Evolutionary conservation across 2,329 filamentous ascomycete species (phyloP).

Genomic region (Phaeoacremonium minimum): DNA sequence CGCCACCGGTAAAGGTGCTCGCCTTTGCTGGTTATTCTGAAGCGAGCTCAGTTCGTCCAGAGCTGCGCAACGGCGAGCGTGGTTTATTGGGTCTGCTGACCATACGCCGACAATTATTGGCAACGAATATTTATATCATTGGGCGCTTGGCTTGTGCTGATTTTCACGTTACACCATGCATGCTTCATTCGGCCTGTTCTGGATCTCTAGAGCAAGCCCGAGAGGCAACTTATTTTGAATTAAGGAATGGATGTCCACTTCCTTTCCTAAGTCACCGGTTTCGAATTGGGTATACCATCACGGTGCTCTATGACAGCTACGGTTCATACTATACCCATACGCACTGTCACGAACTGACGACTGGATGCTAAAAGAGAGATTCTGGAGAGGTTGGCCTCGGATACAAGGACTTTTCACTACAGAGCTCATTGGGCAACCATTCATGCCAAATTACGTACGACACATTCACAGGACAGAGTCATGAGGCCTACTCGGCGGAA

Average conservation of each 20-base stretch:
- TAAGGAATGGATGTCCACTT: not conserved
- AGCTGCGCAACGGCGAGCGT: not conserved
- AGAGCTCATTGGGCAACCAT: slow-evolving; percentile 12
- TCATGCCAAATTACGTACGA: slow-evolving; percentile 13
- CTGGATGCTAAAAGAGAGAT: slow-evolving; percentile 2
- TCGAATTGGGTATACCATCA: slow-evolving; percentile 7
- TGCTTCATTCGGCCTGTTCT: not conserved
- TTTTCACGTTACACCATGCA: not conserved
- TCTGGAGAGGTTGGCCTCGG: slow-evolving; percentile 2
- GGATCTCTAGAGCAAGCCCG: not conserved
- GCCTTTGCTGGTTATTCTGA: slow-evolving; percentile 2
- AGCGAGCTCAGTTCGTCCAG: too few relatives aligned
- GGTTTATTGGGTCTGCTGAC: not conserved
- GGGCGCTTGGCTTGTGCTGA: not conserved
- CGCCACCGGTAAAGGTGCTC: too few relatives aligned
- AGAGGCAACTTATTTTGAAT: slow-evolving; percentile 4
- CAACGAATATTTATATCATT: too few relatives aligned
- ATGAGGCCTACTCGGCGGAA: slow-evolving; percentile 3
- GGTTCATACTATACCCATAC: slow-evolving; percentile 2
- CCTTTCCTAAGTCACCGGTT: slow-evolving; percentile 6
- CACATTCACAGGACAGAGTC: slow-evolving; percentile 11
- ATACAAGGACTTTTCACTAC: slow-evolving; percentile 5
- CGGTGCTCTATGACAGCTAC: slow-evolving; percentile 5
- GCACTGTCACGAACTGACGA: slow-evolving; percentile 10
- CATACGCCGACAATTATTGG: too few relatives aligned